Base-by-base conservation (phyloP, 163 green algal species). In the Picocystis sp. region DNA sequence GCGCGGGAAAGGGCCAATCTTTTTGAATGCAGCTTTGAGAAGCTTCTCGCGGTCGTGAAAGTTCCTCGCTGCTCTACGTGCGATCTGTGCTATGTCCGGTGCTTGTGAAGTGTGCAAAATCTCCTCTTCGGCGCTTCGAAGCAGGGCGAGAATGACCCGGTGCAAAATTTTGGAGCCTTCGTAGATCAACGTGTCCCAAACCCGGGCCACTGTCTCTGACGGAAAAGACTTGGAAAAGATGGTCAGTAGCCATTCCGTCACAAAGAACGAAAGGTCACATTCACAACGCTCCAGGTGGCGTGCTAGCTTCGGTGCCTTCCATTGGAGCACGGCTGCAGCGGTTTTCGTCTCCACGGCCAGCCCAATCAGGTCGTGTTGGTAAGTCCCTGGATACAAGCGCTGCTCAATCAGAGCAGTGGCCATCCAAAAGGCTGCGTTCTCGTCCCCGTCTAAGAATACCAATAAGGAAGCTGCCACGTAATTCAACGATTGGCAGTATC, bases 401-500 rank as follows among this genome's bases (percentile, higher is more conserved):
- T 54, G 25, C 5, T 54, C 25, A 33, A 54, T 35, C 25, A 54
- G n/a, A 33, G 47, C 47, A 6, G 47, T 54, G 47, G 38, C 25
- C 13, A 54, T 54, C 47, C 47, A 54, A 35, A 54, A 54, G 5
- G 38, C 19, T 11, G 35, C 47, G n/a, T 54, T 35, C 47, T 54
- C 47, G 17, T 24, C 17, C 13, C 41, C 19, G 13, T 29, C n/a
- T 6, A 33, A 33, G 47, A 15, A 54, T 6, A 96, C 63, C 66
- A 96, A 76, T 47, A 93, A 70, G 52, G 94, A 75, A 24, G 79
- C 85, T 2, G 82, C 84, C 17, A 97, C 60, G 41, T 81, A 92
- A 65, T 97, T 96, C 78, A 97, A 89, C 61, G 73, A 71, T 66
- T 94, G 84, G 58, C 83, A 93, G 69, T 96, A 96, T 21, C 85